phyloP scores from a whole-genome alignment of 1,284 basidiomycete genomes.

The Cryptococcus hybrid region DNA sequence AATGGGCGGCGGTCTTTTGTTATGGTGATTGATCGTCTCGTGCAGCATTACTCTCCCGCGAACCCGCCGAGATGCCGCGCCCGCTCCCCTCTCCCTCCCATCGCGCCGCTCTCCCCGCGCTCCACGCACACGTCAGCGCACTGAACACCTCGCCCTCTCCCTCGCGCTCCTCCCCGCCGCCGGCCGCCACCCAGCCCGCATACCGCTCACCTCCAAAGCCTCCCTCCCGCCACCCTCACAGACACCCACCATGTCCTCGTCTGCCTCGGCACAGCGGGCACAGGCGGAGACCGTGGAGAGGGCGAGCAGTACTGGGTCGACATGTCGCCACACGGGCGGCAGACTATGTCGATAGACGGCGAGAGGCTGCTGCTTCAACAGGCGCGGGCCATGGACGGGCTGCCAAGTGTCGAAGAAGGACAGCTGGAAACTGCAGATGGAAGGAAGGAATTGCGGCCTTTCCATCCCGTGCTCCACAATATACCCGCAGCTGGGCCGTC shows the following conservation, averaged over 20 bases:
- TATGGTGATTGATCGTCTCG: too few relatives aligned
- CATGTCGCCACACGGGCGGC: slow-evolving; percentile 38
- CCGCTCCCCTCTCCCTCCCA: slow-evolving; percentile 16
- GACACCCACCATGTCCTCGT: slow-evolving; percentile 40
- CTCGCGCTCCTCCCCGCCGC: slow-evolving; percentile 20
- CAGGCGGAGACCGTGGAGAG: neutral
- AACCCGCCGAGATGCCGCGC: too few relatives aligned
- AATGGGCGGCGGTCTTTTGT: too few relatives aligned
- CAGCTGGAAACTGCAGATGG: neutral
- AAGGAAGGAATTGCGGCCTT: too few relatives aligned
- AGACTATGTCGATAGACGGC: slow-evolving; percentile 30
- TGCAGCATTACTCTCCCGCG: too few relatives aligned
- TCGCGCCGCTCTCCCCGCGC: slow-evolving; percentile 23
- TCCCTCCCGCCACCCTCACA: slow-evolving; percentile 30
- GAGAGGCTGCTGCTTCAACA: slow-evolving; percentile 23
- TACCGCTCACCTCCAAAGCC: slow-evolving; percentile 39
- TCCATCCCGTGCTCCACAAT: too few relatives aligned
- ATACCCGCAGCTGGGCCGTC: too few relatives aligned
- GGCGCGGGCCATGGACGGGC: slow-evolving; percentile 19
- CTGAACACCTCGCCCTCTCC: slow-evolving; percentile 31
- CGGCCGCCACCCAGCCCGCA: slow-evolving; percentile 24
- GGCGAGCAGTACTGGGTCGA: slow-evolving; percentile 31
- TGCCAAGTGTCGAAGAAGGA: neutral
- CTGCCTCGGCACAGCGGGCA: slow-evolving; percentile 20
- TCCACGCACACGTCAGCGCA: slow-evolving; percentile 27